A percentile compares a stretch with the other conserved stretches of the same genome.
phyloP scores from a whole-genome alignment of 805 yeast species.

The Cephaloascus albidus region DNA sequence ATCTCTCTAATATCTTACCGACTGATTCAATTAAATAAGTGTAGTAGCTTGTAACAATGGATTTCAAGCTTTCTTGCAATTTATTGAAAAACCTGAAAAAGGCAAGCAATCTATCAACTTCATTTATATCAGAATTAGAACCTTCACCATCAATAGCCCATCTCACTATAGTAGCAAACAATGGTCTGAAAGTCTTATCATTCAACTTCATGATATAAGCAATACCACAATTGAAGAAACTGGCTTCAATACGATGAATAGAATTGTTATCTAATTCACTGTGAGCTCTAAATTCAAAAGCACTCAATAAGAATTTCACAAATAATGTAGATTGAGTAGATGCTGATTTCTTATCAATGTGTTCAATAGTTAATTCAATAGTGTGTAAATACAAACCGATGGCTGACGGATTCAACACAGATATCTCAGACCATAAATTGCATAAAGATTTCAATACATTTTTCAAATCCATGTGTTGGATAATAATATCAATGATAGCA shows the following conservation, averaged over 20 bases:
- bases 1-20: constrained; percentile 41
- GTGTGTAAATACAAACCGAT: constrained; percentile 65
- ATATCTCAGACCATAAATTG: constrained; percentile 46
- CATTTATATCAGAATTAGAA: constrained; percentile 34
- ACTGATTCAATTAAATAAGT: constrained; percentile 80
- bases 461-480: constrained; percentile 59
- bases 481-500: constrained; percentile 50
- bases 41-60: constrained; percentile 82
- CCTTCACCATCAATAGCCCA: constrained; percentile 93
- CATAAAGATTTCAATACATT: constrained; percentile 54
- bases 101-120: constrained; percentile 52
- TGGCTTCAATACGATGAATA: constrained; percentile 70
- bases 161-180: constrained; percentile 74
- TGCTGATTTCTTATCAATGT: constrained; percentile 65
- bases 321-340: constrained; percentile 60
- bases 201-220: constrained; percentile 81
- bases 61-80: constrained; percentile 73
- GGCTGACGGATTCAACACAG: constrained; percentile 13
- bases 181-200: constrained; percentile 88
- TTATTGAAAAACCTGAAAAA: constrained; percentile 83
- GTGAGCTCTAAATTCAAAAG: constrained; percentile 63
- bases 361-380: constrained; percentile 57
- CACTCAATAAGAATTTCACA: constrained; percentile 55
- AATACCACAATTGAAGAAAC: constrained; percentile 65
- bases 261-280: constrained; percentile 61